Conservation (phyloP, 1,284 basidiomycete genomes). For the Hymenochaete sp. region DNA sequence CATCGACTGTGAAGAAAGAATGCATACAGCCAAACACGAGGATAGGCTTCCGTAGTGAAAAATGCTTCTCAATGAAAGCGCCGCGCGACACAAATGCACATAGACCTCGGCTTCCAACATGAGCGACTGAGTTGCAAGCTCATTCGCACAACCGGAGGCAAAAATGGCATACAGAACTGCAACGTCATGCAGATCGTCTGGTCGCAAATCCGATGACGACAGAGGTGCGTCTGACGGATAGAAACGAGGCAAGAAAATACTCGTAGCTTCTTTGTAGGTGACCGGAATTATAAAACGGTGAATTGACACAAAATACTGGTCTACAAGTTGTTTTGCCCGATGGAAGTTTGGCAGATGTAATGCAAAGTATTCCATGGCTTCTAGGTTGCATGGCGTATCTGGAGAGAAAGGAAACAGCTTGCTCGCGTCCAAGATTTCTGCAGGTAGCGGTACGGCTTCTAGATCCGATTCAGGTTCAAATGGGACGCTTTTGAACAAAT, state of each 20-base stretch:
- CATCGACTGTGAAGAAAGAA: too few relatives aligned
- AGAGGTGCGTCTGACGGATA: not conserved
- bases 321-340: constrained; percentile 19
- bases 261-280: constrained; percentile 8
- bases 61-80: constrained; percentile 15
- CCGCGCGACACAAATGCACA: constrained; percentile 15
- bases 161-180: constrained; percentile 18
- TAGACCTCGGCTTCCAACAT: constrained; percentile 17
- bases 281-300: constrained; percentile 18
- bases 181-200: constrained; percentile 16
- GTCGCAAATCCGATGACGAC: not conserved
- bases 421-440: constrained; percentile 12
- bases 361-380: too few relatives aligned
- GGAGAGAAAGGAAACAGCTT: constrained; percentile 16
- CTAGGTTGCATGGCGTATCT: too few relatives aligned
- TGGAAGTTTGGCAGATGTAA: constrained; percentile 12
- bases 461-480: too few relatives aligned
- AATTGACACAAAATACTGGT: constrained; percentile 19
- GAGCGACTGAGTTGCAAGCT: too few relatives aligned
- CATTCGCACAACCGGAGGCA: too few relatives aligned
- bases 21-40: constrained; percentile 16
- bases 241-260: too few relatives aligned
- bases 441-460: constrained; percentile 12
- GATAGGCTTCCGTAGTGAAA: constrained; percentile 15
- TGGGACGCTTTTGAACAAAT: too few relatives aligned